phyloP scores from a whole-genome alignment of 192 early-diverging fungal species.

The Chytriomyces hyalinus region DNA sequence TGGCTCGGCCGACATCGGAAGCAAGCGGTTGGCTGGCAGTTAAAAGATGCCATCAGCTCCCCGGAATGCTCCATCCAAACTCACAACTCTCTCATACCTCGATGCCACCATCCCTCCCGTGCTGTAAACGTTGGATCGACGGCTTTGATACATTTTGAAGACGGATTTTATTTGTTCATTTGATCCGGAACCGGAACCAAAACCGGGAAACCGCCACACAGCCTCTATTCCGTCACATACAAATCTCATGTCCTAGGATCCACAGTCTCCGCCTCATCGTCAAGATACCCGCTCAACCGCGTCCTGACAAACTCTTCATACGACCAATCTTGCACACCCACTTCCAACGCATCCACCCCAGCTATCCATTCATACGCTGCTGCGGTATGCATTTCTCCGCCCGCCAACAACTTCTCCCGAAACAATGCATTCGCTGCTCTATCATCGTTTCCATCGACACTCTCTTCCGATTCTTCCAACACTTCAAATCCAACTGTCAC shows the following conservation, averaged over 20 bases:
- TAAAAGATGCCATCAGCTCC: no score
- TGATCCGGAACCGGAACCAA: no score
- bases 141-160: not conserved
- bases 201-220: no score
- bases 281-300: not conserved
- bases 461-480: not conserved
- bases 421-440: not conserved
- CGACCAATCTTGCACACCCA: conserved; percentile 14
- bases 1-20: conserved; percentile 65
- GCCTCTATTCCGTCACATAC: no score
- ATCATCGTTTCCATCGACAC: not conserved
- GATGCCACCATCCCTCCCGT: conserved; percentile 68
- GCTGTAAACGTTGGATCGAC: conserved; percentile 55
- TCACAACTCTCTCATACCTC: conserved; percentile 8
- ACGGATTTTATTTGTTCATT: no score
- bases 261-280: not conserved
- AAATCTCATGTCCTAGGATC: no score
- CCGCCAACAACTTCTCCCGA: conserved; percentile 3
- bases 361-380: conserved; percentile 26
- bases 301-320: conserved; percentile 11
- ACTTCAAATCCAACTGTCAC: conserved; percentile 3
- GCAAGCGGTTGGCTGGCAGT: conserved; percentile 70
- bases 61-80: no score
- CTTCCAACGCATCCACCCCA: not conserved
- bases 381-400: not conserved